These are phyloP conservation scores for Gossypioides kirkii DNA, from an alignment of 345 rosid genomes.

Conservation along the genomic window DNA sequence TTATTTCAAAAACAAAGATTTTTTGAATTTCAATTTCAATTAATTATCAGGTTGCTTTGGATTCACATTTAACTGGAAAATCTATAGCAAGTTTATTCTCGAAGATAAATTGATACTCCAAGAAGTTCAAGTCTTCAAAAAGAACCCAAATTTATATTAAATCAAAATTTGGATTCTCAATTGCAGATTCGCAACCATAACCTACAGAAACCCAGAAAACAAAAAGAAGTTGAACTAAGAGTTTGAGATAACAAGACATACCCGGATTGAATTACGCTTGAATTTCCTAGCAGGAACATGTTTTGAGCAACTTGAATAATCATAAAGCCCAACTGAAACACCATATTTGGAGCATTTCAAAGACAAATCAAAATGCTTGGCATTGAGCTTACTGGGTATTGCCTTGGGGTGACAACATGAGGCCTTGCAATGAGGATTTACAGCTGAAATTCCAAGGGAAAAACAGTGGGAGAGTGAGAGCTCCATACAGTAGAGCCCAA, in stretches of 20 bases:
- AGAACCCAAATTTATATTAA: background rate
- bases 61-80: background rate
- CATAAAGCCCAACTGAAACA: constrained; percentile 19
- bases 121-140: background rate
- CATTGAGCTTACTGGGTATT: constrained; percentile 14
- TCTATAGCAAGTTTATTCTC: background rate
- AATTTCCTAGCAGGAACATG: constrained; percentile 11
- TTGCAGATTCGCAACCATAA: background rate
- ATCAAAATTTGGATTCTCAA: background rate
- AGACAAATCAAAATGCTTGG: constrained; percentile 6
- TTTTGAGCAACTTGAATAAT: constrained; percentile 20
- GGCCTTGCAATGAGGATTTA: constrained; percentile 18
- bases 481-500: constrained; percentile 32
- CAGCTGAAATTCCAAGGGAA: constrained; percentile 28
- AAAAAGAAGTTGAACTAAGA: background rate
- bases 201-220: background rate
- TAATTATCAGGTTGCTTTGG: background rate
- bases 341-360: constrained; percentile 13
- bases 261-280: constrained; percentile 37
- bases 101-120: background rate
- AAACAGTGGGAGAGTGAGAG: constrained; percentile 26
- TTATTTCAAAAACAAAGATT: background rate
- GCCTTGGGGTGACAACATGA: constrained; percentile 15
- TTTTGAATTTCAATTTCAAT: background rate
- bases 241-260: constrained; percentile 19